Percentiles rank a stretch among this genome's conserved stretches.
Evolutionary conservation across 306 rosid genomes (phyloP).

Genomic region (Dryas drummondii): DNA sequence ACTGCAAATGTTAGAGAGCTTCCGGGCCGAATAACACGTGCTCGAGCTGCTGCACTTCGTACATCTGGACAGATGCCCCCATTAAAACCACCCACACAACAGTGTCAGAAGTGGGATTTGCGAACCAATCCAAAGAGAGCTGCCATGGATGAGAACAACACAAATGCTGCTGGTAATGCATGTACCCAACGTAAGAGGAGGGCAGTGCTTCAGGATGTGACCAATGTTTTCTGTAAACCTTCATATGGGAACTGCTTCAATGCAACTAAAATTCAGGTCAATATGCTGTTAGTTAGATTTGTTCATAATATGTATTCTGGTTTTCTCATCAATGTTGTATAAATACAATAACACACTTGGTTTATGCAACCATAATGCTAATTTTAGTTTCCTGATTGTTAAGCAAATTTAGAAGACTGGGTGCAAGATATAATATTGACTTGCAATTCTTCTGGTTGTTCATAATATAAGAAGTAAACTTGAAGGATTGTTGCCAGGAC

Average conservation of each 20-base stretch:
- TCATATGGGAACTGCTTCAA: slow-evolving; percentile 43
- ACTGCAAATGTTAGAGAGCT: slow-evolving; percentile 37
- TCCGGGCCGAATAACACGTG: slow-evolving; percentile 68
- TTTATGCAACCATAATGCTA: not conserved
- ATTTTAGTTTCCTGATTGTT: not conserved
- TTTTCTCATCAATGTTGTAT: not conserved
- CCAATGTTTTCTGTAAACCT: slow-evolving; percentile 55
- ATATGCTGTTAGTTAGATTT: slow-evolving; percentile 1
- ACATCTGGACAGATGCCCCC: slow-evolving; percentile 55
- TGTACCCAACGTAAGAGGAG: slow-evolving; percentile 55
- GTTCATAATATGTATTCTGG: not conserved
- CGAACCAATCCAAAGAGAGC: slow-evolving; percentile 47
- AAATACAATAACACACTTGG: not conserved
- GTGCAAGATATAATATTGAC: not conserved
- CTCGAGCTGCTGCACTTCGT: slow-evolving; percentile 60
- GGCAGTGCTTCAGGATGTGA: slow-evolving; percentile 66
- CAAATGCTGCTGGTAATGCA: slow-evolving; percentile 33
- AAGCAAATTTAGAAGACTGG: not conserved
- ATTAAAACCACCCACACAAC: slow-evolving; percentile 35
- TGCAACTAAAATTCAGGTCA: slow-evolving; percentile 65
- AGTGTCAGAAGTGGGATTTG: slow-evolving; percentile 41
- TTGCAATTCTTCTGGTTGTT: not conserved
- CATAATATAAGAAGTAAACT: not conserved
- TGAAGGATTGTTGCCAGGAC: not conserved
- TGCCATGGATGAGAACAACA: slow-evolving; percentile 30